These are phyloP conservation scores for Xylaria flabelliformis DNA, from an alignment of 495 filamentous ascomycete species.

Conservation along the genomic window DNA sequence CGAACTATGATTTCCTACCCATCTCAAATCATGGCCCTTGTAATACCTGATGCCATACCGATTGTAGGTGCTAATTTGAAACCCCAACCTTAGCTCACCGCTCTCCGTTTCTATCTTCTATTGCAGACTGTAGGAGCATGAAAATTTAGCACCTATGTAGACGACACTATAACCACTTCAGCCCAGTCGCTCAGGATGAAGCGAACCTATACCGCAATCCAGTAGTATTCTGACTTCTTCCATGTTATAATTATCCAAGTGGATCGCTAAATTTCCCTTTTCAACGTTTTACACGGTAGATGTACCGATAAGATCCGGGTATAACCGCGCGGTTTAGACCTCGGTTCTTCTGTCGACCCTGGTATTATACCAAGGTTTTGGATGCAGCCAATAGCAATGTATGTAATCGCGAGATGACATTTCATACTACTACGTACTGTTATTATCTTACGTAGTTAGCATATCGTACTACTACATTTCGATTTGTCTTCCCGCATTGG, in stretches of 20 bases:
- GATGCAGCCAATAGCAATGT: not conserved
- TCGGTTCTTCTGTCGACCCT: not conserved
- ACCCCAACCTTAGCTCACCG: not conserved
- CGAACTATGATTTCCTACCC: not conserved
- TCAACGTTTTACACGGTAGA: not conserved
- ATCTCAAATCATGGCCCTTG: too few species aligned
- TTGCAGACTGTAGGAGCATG: not conserved
- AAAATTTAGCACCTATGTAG: too few species aligned
- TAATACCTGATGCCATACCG: not conserved
- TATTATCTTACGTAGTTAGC: too few species aligned
- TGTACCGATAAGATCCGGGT: not conserved
- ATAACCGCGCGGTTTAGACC: not conserved
- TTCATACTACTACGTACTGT: too few species aligned
- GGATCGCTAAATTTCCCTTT: not conserved
- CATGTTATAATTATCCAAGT: not conserved
- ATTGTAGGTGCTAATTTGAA: not conserved
- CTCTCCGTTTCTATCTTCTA: not conserved
- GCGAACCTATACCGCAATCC: not conserved
- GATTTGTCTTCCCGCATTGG: too few species aligned
- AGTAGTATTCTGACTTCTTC: not conserved
- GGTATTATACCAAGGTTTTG: not conserved
- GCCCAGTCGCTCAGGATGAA: not conserved
- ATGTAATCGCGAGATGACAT: not conserved
- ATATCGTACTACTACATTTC: too few species aligned
- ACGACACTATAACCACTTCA: not conserved